Evolutionary conservation across 257 asterid genomes (phyloP), one percentile per base, ranked within the genome.

Genomic region (Ligustrum vulgare): DNA sequence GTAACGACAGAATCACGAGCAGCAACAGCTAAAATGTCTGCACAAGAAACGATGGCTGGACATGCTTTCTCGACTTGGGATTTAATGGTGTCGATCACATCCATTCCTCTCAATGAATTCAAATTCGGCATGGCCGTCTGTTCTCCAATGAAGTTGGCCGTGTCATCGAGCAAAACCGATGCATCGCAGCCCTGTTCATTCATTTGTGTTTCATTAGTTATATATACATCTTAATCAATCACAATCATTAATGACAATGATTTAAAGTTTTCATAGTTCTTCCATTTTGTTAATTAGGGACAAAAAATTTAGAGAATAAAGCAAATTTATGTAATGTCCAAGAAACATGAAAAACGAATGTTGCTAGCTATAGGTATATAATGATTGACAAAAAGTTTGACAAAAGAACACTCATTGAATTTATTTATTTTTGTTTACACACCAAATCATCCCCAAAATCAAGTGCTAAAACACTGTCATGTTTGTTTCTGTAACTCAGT

Each of bases 151-250:
- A 90, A 87, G 60, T 31, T 87, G 4, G 91, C 78, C 0, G 88
- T 87, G 83, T 92, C 93, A 33, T 86, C 93, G 23, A 92, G 86
- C 71, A 92, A 63, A 62, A 92, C 88, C 0, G 97, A 92, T 20
- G 88, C 97, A 45, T 91, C 97, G 72, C 97, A 91, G 0, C 97
- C 97, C 97, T 91, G 85, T 67, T 25, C 64, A 16, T 69, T 10
- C 69, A 51, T 33, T 67, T 66, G 18, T 25, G 12, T 49, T 56
- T 56, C 11, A 0, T 31, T n/a, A n/a, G n/a, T n/a, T 22, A 56
- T 20, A 56, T 20, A 56, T 8, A n/a, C 28, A 56, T n/a, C 23
- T 56, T 9, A 60, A 20, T 58, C 33, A 58, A 9, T 22, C 35
- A 60, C 33, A 10, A 22, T 60, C 33, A 60, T 9, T 35, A 1